phyloP scores from a whole-genome alignment of 345 rosid genomes.

The Xanthoceras sorbifolium region DNA sequence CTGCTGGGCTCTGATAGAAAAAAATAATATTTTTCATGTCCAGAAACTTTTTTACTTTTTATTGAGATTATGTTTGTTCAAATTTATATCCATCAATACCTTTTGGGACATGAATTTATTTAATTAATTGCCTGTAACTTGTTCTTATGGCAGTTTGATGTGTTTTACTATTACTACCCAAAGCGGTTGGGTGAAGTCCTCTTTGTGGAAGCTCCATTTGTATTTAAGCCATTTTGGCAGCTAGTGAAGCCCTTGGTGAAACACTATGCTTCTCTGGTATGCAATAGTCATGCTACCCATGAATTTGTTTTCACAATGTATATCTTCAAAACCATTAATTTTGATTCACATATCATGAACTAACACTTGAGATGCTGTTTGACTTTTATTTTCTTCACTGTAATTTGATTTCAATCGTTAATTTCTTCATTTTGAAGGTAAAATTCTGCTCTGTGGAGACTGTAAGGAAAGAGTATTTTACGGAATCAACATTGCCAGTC shows the following conservation, averaged over 20 bases:
- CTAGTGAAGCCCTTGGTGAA: conserved; percentile 70
- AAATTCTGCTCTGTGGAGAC: conserved; percentile 74
- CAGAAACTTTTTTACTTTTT: background rate
- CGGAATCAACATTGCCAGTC: conserved; percentile 69
- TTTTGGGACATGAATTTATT: background rate
- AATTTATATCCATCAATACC: background rate
- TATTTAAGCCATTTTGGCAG: conserved; percentile 88
- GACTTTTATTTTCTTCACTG: background rate
- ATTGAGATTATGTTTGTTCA: background rate
- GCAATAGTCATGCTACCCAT: conserved; percentile 19
- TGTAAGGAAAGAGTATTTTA: conserved; percentile 69
- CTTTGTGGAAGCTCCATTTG: conserved; percentile 86
- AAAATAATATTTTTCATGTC: no score
- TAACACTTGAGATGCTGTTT: background rate
- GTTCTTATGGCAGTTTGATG: conserved; percentile 67
- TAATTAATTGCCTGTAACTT: background rate
- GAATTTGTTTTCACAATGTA: conserved; percentile 11
- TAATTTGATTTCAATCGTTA: conserved; percentile 1
- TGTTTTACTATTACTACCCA: conserved; percentile 85
- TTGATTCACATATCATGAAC: background rate
- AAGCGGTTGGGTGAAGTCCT: conserved; percentile 83
- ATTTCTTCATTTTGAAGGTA: conserved; percentile 49
- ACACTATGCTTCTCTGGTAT: conserved; percentile 83
- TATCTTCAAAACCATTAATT: background rate
- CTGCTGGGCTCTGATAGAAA: background rate